These are phyloP conservation scores for Lumnitzera littorea DNA, from an alignment of 345 rosid species.

Conservation along the genomic window DNA sequence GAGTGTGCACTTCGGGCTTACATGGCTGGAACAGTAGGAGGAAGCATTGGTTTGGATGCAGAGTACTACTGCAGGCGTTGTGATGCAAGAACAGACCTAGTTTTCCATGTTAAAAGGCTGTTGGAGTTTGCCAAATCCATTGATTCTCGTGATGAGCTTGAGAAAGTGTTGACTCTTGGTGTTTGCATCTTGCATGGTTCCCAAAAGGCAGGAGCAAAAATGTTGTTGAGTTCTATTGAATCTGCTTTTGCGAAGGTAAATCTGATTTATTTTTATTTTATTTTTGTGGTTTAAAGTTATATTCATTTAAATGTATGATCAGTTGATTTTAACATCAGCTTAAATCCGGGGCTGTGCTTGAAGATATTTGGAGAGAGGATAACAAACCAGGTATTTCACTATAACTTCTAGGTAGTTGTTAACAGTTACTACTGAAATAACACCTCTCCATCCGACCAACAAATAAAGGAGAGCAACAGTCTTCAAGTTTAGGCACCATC, in stretches of 20 bases:
- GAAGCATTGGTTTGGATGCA: slow-evolving; percentile 79
- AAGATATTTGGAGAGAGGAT: slow-evolving; percentile 52
- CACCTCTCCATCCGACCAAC: too few species aligned
- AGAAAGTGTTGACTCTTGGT: slow-evolving; percentile 55
- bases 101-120: slow-evolving; percentile 53
- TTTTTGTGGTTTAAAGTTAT: neutral
- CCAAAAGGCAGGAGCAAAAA: slow-evolving; percentile 35
- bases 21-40: slow-evolving; percentile 87
- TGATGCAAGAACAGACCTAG: slow-evolving; percentile 57
- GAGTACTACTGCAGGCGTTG: slow-evolving; percentile 84
- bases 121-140: slow-evolving; percentile 47
- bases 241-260: slow-evolving; percentile 56
- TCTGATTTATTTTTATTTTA: neutral
- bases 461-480: too few species aligned
- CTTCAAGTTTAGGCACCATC: too few species aligned
- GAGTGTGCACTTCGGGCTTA: slow-evolving; percentile 75
- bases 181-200: slow-evolving; percentile 56
- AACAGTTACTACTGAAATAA: neutral
- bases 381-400: slow-evolving; percentile 20
- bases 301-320: slow-evolving; percentile 9
- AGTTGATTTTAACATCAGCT: slow-evolving; percentile 43
- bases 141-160: slow-evolving; percentile 40
- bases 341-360: slow-evolving; percentile 42
- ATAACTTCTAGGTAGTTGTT: neutral
- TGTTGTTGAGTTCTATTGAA: slow-evolving; percentile 40